A percentile compares a stretch with the other conserved stretches of the same genome.
Conservation (phyloP, 306 rosid genomes). For the apple (Malus domestica) region ASM211411v1 NC_041804.1:428501-429000, state of each 20-base stretch:
- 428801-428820: neutral
- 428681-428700: neutral
- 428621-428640: neutral
- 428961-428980: no score
- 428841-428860: no score
- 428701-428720: neutral
- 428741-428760: neutral
- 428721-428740: neutral
- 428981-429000: no score
- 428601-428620: neutral
- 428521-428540: neutral
- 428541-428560: neutral
- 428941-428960: no score
- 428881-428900: no score
- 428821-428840: neutral
- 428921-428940: rapidly evolving
- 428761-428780: neutral
- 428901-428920: no score
- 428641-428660: neutral
- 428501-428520: neutral
- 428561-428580: neutral
- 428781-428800: neutral
- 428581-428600: neutral
- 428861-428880: rapidly evolving
- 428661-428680: neutral